These are phyloP conservation scores for Crithidia expoeki DNA, from an alignment of 208 protist species.

Conservation along the genomic window DNA sequence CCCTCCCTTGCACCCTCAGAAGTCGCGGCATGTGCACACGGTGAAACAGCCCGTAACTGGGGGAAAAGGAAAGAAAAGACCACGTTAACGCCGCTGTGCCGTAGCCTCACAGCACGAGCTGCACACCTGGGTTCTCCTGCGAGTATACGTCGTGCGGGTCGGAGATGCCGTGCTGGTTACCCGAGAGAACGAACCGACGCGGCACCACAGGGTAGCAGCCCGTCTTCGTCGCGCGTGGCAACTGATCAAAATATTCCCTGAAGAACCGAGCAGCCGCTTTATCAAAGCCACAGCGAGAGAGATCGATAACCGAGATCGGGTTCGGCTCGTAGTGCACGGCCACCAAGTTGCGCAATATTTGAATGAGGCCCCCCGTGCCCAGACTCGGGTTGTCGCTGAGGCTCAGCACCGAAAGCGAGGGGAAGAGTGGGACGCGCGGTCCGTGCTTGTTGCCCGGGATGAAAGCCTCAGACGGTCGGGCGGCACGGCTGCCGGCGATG, in stretches of 20 bases:
- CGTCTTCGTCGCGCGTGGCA: slow-evolving; percentile 27
- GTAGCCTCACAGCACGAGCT: slow-evolving; percentile 28
- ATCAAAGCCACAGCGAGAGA: slow-evolving; percentile 76
- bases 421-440: slow-evolving; percentile 57
- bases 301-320: slow-evolving; percentile 58
- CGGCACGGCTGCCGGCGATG: slow-evolving; percentile 24
- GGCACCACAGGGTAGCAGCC: slow-evolving; percentile 46
- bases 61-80: slow-evolving; percentile 3
- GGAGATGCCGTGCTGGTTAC: slow-evolving; percentile 58
- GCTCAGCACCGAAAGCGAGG: slow-evolving; percentile 66
- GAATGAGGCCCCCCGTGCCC: slow-evolving; percentile 53
- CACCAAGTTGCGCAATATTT: slow-evolving; percentile 65
- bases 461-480: slow-evolving; percentile 41
- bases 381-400: slow-evolving; percentile 81
- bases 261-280: slow-evolving; percentile 31
- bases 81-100: neutral
- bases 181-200: slow-evolving; percentile 60
- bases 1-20: neutral
- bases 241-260: slow-evolving; percentile 56
- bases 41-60: neutral
- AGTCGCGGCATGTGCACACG: neutral
- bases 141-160: slow-evolving; percentile 17
- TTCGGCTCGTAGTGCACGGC: slow-evolving; percentile 56
- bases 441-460: slow-evolving; percentile 33
- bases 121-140: slow-evolving; percentile 14